phyloP scores from a whole-genome alignment of 2,329 filamentous ascomycete species.

The Aureobasidium sp. region DNA sequence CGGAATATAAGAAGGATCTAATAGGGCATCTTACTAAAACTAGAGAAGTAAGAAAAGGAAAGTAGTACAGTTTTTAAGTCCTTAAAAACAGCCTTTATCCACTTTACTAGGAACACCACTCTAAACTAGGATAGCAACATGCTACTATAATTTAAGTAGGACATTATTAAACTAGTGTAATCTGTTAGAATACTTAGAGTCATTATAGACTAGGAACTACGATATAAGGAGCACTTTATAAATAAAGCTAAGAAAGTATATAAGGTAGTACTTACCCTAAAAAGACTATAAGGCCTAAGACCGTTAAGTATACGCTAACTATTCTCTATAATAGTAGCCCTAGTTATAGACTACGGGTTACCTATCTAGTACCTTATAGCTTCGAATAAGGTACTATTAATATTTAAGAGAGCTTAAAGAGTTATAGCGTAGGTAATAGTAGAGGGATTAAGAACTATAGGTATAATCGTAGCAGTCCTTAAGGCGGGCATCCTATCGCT shows the following conservation, averaged over 20 bases:
- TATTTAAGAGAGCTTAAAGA: neutral
- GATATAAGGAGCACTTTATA: neutral
- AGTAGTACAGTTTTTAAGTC: slow-evolving; percentile 26
- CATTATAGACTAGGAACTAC: neutral
- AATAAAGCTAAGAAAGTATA: too few relatives aligned
- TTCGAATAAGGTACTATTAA: neutral
- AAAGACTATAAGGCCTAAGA: slow-evolving; percentile 11
- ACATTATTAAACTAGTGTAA: neutral
- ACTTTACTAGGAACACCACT: slow-evolving; percentile 21
- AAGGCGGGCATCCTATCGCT: neutral
- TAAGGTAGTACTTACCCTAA: slow-evolving; percentile 15
- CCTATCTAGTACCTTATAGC: neutral
- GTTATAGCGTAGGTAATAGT: neutral
- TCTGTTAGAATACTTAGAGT: neutral
- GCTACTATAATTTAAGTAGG: neutral
- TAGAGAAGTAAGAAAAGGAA: slow-evolving; percentile 7
- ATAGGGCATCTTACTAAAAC: slow-evolving; percentile 13
- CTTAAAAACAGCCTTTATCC: slow-evolving; percentile 27
- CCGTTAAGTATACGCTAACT: neutral
- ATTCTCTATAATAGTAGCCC: neutral
- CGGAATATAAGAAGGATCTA: slow-evolving; percentile 17
- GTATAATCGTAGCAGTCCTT: neutral
- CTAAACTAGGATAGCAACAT: neutral
- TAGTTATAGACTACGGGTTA: neutral
- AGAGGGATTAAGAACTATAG: neutral